Evolutionary conservation across 2,329 filamentous ascomycete genomes (phyloP), one percentile per base, ranked within the genome.

Genomic region (Cladosporium austrohemisphaericum): DNA sequence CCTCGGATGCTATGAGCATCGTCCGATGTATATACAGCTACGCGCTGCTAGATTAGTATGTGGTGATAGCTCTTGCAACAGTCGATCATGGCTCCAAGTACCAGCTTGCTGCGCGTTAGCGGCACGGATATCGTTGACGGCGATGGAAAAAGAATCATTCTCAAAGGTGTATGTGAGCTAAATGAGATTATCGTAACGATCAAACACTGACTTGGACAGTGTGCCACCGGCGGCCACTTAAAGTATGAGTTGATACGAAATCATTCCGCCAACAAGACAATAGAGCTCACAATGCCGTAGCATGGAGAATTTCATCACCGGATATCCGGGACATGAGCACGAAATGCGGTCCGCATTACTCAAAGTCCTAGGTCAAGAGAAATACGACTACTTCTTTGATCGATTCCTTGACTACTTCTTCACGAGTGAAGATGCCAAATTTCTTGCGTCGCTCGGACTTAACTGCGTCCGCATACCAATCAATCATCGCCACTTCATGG

Each of bases 391-490:
- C 67, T 81, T 83, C 65, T 82, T 83, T 55, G 77, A 81, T 55
- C 74, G 72, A 53, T 75, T 75, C 57, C 62, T 80, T 0, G 69
- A 79, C 46, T 75, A 81, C 56, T 82, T 81, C 69, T 83, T 82
- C 63, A 77, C 74, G 5, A 76, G 78, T 13, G 68, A 70, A 1
- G 80, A 84, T 52, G 79, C 80, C 16, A 72, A 74, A 25, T 82
- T 80, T 63, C 79, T 80, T 55, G 73, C 77, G 1, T 75, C 68
- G 0, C 59, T 79, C 2, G 77, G 76, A 0, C 64, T 83, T 16
- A 83, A 82, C 60, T 83, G 77, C 58, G 68, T 83, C 2, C 73
- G 80, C 0, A 64, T 84, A 2, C 79, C 80, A 0, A 81, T 84
- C 64, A 83, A 83, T 59, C 81, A 82, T 57, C 73, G 75, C 1